phyloP scores from a whole-genome alignment of 495 filamentous ascomycete species.

The Staphylotrichum longicolle region DNA sequence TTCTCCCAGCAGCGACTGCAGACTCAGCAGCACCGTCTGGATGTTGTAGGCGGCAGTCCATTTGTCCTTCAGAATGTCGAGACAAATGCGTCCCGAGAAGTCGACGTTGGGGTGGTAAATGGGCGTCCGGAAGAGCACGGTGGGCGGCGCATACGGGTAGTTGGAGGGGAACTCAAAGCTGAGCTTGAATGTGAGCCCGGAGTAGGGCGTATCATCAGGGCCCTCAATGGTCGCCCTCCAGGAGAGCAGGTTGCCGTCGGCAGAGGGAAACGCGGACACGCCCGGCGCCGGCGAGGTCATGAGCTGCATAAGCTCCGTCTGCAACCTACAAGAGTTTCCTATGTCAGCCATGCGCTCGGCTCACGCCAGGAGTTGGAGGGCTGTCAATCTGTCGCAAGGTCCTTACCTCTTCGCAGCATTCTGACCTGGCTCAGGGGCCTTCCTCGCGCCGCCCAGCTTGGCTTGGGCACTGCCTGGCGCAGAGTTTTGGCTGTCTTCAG shows the following conservation, averaged over 20 bases:
- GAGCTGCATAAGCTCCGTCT: conserved; percentile 95
- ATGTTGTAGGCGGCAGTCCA: conserved; percentile 95
- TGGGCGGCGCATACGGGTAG: conserved; percentile 92
- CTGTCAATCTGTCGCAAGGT: too few species aligned
- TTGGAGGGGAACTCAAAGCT: conserved; percentile 85
- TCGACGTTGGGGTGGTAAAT: conserved; percentile 96
- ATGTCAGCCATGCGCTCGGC: conserved; percentile 11
- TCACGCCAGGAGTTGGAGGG: neutral
- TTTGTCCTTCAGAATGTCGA: conserved; percentile 98
- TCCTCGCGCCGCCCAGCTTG: conserved; percentile 57
- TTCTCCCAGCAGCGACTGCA: conserved; percentile 94
- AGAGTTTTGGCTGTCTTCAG: conserved; percentile 72
- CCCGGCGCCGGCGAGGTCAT: conserved; percentile 94
- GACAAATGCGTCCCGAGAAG: conserved; percentile 86
- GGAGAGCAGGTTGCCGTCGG: conserved; percentile 80
- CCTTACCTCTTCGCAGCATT: conserved; percentile 76
- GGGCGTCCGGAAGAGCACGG: conserved; percentile 87
- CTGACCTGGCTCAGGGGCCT: conserved; percentile 59
- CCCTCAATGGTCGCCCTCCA: conserved; percentile 95
- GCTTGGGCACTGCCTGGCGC: conserved; percentile 56
- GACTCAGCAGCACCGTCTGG: conserved; percentile 83
- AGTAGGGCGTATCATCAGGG: conserved; percentile 87
- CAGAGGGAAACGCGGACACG: conserved; percentile 90
- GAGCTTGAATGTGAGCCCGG: conserved; percentile 86
- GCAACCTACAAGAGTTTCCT: conserved; percentile 60